Percentiles rank a stretch among this genome's conserved stretches.
phyloP scores from a whole-genome alignment of 2,329 filamentous ascomycete species.

The Leptodontidium sp. region DNA sequence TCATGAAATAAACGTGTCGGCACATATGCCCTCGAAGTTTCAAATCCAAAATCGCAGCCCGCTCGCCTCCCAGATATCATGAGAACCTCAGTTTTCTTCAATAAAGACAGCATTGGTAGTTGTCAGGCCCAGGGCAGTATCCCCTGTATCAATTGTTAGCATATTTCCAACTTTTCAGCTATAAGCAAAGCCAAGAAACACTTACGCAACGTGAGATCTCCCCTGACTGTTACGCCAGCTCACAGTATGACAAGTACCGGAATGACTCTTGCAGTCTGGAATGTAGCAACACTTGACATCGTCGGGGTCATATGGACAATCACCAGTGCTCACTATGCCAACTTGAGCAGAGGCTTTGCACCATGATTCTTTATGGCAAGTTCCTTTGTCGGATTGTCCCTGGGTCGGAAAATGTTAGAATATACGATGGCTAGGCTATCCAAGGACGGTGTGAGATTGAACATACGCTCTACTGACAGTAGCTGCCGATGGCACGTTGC shows the following conservation, averaged over 20 bases:
- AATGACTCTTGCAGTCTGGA: conserved; percentile 7
- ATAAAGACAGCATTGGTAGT: conserved; percentile 19
- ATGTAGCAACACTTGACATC: conserved; percentile 15
- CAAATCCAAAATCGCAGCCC: no score
- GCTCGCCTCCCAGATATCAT: background rate
- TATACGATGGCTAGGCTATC: no score
- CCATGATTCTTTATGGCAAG: conserved; percentile 10
- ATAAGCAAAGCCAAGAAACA: background rate
- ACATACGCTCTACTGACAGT: conserved; percentile 12
- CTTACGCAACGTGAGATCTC: conserved; percentile 4
- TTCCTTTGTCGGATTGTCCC: conserved; percentile 5
- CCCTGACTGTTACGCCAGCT: conserved; percentile 13
- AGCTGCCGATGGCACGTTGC: conserved; percentile 10
- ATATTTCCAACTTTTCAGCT: background rate
- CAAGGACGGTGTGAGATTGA: background rate
- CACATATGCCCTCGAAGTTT: no score
- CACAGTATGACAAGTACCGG: conserved; percentile 10
- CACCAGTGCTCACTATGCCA: conserved; percentile 6
- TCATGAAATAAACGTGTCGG: no score
- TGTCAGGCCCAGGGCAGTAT: background rate
- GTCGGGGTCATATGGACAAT: conserved; percentile 10
- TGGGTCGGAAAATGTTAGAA: background rate
- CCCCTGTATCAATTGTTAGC: background rate
- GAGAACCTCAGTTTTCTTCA: background rate
- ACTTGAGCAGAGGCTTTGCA: background rate